Evolutionary conservation across 768 basidiomycete genomes (phyloP).

Genomic region (Austroboletus eburneus): DNA sequence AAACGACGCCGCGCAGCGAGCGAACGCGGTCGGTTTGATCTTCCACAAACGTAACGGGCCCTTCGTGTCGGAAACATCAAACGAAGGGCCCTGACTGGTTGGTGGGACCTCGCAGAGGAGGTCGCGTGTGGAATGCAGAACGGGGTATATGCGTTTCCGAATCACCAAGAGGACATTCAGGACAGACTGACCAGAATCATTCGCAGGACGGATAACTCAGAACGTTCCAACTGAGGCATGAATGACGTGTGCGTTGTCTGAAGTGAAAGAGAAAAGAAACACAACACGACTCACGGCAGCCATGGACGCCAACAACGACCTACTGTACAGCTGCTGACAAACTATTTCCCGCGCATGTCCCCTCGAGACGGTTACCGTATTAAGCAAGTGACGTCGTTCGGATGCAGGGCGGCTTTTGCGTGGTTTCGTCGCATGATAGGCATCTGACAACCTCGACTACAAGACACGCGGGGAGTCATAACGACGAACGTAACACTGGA

Average conservation of each 20-base stretch:
- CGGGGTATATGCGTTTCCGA: too few species aligned
- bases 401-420: too few species aligned
- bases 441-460: too few species aligned
- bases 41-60: slow-evolving; percentile 78
- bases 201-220: too few species aligned
- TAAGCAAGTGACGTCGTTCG: slow-evolving; percentile 23
- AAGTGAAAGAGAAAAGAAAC: neutral
- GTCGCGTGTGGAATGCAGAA: neutral
- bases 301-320: too few species aligned
- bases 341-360: slow-evolving; percentile 16
- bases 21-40: slow-evolving; percentile 38
- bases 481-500: too few species aligned
- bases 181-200: neutral
- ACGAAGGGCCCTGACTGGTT: slow-evolving; percentile 66
- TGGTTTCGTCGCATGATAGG: too few species aligned
- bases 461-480: too few species aligned
- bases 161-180: too few species aligned
- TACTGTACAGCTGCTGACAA: slow-evolving; percentile 22
- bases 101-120: slow-evolving; percentile 20
- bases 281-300: too few species aligned
- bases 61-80: slow-evolving; percentile 36
- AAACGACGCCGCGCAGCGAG: slow-evolving; percentile 53
- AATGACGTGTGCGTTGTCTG: too few species aligned
- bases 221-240: too few species aligned
- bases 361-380: slow-evolving; percentile 1